A percentile compares a stretch with the other conserved stretches of the same genome.
Evolutionary conservation across 2,329 filamentous ascomycete genomes (phyloP).

Genomic region (Metarhizium album): DNA sequence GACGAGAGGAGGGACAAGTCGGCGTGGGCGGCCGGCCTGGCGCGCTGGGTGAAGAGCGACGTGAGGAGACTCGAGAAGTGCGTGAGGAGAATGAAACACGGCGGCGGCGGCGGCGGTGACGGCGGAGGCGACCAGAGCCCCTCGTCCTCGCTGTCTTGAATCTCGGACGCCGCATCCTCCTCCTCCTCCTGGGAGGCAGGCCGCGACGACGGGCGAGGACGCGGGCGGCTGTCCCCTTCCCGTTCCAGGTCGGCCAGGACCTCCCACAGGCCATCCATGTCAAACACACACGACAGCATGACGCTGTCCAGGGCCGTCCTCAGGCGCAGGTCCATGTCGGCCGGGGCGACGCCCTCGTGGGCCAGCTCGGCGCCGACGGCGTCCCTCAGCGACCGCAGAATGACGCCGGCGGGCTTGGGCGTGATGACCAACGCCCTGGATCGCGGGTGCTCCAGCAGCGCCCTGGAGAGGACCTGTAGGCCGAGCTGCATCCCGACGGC

Average conservation of each 20-base stretch:
- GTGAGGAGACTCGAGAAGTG: constrained; percentile 42
- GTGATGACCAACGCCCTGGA: constrained; percentile 36
- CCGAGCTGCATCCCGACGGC: constrained; percentile 26
- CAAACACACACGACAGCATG: constrained; percentile 46
- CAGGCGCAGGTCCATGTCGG: constrained; percentile 14
- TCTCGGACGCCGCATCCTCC: constrained; percentile 12
- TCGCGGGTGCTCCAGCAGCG: constrained; percentile 20
- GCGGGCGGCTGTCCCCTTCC: background rate
- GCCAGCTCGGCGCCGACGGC: constrained; percentile 26
- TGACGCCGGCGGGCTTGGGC: constrained; percentile 28
- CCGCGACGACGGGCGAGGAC: too few species aligned
- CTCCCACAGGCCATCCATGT: constrained; percentile 47
- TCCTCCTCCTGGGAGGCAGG: too few species aligned
- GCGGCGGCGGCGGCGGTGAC: background rate
- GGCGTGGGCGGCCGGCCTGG: constrained; percentile 35
- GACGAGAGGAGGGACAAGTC: constrained; percentile 36
- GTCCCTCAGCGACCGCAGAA: constrained; percentile 32
- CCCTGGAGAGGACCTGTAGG: constrained; percentile 34
- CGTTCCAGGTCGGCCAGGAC: constrained; percentile 41
- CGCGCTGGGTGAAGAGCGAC: constrained; percentile 38
- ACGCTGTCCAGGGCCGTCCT: constrained; percentile 36
- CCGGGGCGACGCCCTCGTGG: constrained; percentile 4
- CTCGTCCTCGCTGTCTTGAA: constrained; percentile 24
- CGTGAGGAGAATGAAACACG: constrained; percentile 39
- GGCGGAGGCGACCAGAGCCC: constrained; percentile 10